Percentiles rank a stretch among this genome's conserved stretches.
Conservation (phyloP, 75 land plant genomes). For the Pseudotsuga menziesii region DNA sequence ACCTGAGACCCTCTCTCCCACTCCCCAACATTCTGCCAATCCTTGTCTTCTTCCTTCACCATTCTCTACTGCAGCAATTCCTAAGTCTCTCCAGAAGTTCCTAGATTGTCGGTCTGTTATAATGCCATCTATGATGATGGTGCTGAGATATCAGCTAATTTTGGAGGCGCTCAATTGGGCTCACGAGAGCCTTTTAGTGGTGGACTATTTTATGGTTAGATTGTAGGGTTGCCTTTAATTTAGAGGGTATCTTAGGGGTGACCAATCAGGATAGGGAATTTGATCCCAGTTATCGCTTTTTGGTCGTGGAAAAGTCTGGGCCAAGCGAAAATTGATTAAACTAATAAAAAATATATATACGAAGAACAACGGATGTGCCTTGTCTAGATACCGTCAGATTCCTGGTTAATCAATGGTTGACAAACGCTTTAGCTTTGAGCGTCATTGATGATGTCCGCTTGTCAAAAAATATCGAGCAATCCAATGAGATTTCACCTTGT, state of each 20-base stretch:
- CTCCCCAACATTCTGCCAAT: not conserved
- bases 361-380: not conserved
- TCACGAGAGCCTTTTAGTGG: too few relatives aligned
- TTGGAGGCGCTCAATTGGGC: not conserved
- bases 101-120: not conserved
- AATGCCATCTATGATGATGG: not conserved
- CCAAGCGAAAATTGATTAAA: slow-evolving; percentile 3
- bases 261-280: slow-evolving; percentile 13
- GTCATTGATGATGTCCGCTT: slow-evolving; percentile 3
- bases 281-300: slow-evolving; percentile 9
- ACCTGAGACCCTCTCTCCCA: not conserved
- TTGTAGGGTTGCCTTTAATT: not conserved
- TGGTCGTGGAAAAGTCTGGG: not conserved
- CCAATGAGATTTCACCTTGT: too few relatives aligned
- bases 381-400: not conserved
- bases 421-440: not conserved
- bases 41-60: slow-evolving; percentile 9
- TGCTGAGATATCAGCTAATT: not conserved
- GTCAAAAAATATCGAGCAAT: not conserved
- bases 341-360: not conserved
- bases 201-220: not conserved
- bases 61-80: not conserved
- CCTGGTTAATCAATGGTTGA: not conserved
- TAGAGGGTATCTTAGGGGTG: not conserved
- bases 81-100: not conserved